These are phyloP conservation scores for Protomyces inundatus DNA, from an alignment of 1,139 yeast species.

Conservation along the genomic window DNA sequence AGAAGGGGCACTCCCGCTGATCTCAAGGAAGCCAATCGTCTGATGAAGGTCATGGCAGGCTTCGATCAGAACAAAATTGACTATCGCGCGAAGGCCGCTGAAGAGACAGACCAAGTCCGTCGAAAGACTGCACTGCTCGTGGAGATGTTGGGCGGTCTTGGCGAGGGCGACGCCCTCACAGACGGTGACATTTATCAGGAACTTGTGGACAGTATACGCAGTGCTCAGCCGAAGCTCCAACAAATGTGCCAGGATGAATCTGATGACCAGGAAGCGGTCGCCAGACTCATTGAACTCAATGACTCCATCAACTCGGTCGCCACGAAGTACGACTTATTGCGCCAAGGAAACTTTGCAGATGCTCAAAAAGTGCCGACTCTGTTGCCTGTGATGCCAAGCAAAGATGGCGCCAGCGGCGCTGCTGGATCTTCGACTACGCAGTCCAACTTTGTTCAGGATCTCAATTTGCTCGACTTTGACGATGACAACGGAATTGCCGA, in stretches of 20 bases:
- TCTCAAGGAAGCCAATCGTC: constrained; percentile 87
- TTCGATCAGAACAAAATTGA: constrained; percentile 60
- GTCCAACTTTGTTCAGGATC: constrained; percentile 20
- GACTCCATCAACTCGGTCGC: constrained; percentile 70
- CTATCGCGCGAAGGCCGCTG: constrained; percentile 72
- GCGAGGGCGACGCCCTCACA: constrained; percentile 48
- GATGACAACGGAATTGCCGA: background rate
- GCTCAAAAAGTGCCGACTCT: constrained; percentile 53
- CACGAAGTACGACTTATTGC: constrained; percentile 61
- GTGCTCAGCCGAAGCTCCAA: constrained; percentile 81
- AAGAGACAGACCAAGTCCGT: constrained; percentile 76
- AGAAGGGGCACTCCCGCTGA: constrained; percentile 96
- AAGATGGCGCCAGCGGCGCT: background rate
- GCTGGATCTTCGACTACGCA: background rate
- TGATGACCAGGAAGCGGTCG: constrained; percentile 59
- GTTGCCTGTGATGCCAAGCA: constrained; percentile 3
- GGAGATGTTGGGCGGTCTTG: constrained; percentile 71
- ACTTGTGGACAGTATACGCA: constrained; percentile 70
- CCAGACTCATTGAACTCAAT: constrained; percentile 61
- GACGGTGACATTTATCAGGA: constrained; percentile 59
- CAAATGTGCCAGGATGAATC: constrained; percentile 56
- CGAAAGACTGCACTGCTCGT: constrained; percentile 85
- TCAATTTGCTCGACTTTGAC: constrained; percentile 23
- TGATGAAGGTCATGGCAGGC: constrained; percentile 98
- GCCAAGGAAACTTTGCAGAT: constrained; percentile 50